Evolutionary conservation across 208 protist genomes (phyloP), one percentile per base, ranked within the genome.

Genomic region (Trypanosoma caninum): DNA sequence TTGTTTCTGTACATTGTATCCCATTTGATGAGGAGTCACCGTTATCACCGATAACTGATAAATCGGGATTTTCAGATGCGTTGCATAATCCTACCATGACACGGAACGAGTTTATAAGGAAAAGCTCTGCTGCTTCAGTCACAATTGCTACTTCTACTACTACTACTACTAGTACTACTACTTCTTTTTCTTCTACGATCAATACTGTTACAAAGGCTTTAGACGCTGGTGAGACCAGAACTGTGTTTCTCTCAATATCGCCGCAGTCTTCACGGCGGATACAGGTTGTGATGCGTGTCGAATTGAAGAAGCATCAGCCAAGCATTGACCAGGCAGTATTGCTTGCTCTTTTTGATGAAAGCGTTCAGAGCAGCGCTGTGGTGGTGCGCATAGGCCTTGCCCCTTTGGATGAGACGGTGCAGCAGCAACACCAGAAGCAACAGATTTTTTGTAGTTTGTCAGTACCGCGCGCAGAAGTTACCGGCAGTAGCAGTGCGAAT

Each of bases 331-430:
- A 90, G 71, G 69, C 58, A 13, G 71, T 91, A 35, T 76, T 71
- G 14, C 44, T 95, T 7, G 81, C 72, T 5, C 65, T 89, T 3
- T 71, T 90, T 50, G 88, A 95, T 65, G 74, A 91, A 42, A 80
- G 74, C 52, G 78, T 88, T n/a, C 64, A 80, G 2, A 85, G 77
- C 69, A 89, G 79, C 62, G 61, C 77, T 10, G 62, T 53, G 46
- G 62, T 82, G 0, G 73, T 78, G 10, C 82, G 82, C n/a, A 72
- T 95, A n/a, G 47, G 8, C 22, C 66, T 80, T 34, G 76, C 72
- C 11, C 60, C 67, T 3, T 41, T 55, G 18, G 74, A 79, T 45
- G 69, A 74, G n/a, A 44, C 35, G 25, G n/a, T 13, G 13, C 33
- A 34, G 18, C 52, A 72, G 30, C 10, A 52, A 56, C 62, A 51